Base-by-base conservation (phyloP, 768 basidiomycete species). In the Tulasnella sp. region DNA sequence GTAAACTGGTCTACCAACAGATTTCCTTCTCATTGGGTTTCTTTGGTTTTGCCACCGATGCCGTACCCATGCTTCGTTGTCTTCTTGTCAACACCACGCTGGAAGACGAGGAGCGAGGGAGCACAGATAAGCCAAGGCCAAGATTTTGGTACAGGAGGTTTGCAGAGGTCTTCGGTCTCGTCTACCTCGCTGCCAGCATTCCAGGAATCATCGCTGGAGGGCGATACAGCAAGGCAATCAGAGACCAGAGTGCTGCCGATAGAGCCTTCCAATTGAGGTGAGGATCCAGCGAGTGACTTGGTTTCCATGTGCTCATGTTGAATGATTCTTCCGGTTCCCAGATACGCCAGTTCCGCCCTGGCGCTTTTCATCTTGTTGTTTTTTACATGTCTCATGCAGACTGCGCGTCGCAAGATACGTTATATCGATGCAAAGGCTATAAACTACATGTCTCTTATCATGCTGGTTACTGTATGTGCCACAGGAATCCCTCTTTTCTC, bases 1-100 rank as follows among this genome's bases (percentile, higher is more conserved):
- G 45, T 13, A n/a, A 12, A 22, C 15, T 46, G 28, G 45, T 46
- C 6, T 46, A 46, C 28, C 45, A 46, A 28, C 45, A 46, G 24
- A 33, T 33, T 33, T 46, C 45, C 5, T 46, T 46, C 31, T 22
- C 45, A 7, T 19, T 46, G 12, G 45, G 45, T n/a, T 46, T 29
- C 28, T 20, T 46, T n/a, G 25, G 28, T 8, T 46, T 46, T 28
- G 45, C 24, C 15, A 10, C 45, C 22, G 45, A 46, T 46, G 31
- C 22, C 45, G 45, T 46, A 6, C 22, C 45, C 13, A 32, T 46
- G 22, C 24, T 46, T 28, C 45, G 45, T 12, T 22, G 29, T 2
- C 24, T 29, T 10, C 6, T 46, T 5, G 45, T 46, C 45, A 46
- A 46, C 16, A 46, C 45, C 5, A 46, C 45, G 10, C 28, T 46